Conservation (phyloP, 1,139 yeast genomes). For the Yamadazyma aaseri region DNA sequence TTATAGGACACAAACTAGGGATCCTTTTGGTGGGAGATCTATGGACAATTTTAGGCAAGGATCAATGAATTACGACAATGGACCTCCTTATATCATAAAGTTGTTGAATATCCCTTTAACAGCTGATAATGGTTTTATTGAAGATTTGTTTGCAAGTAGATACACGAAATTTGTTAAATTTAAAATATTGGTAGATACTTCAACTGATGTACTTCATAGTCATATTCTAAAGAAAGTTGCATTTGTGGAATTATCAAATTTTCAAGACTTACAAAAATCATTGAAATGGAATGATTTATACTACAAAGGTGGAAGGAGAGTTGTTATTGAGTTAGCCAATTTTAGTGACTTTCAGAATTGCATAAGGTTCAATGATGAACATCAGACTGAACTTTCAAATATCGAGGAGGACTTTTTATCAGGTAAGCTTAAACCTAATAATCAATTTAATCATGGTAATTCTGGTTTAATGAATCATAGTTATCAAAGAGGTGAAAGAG, state of each 20-base stretch:
- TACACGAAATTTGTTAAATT: constrained; percentile 40
- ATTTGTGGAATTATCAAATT: constrained; percentile 54
- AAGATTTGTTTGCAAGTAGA: constrained; percentile 44
- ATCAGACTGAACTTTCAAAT: constrained; percentile 27
- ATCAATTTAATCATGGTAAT: not conserved
- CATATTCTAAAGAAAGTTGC: constrained; percentile 52
- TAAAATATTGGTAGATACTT: constrained; percentile 44
- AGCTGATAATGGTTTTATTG: constrained; percentile 36
- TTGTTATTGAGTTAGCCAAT: constrained; percentile 46
- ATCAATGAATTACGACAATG: constrained; percentile 21
- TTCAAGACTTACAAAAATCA: constrained; percentile 46
- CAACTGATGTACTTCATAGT: constrained; percentile 40
- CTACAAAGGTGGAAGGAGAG: constrained; percentile 40
- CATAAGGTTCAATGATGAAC: constrained; percentile 39
- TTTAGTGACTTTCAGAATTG: constrained; percentile 49
- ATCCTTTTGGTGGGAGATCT: constrained; percentile 9
- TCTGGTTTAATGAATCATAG: not conserved
- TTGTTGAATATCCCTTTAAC: constrained; percentile 49
- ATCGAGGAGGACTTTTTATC: constrained; percentile 33
- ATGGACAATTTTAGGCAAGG: constrained; percentile 10
- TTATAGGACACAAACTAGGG: constrained; percentile 17
- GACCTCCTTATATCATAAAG: constrained; percentile 61
- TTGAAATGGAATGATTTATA: constrained; percentile 47
- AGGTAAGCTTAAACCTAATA: constrained; percentile 18
- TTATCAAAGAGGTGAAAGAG: too few species aligned